Conservation (phyloP, 805 yeast genomes). For the Saccharomycopsis babjevae region DNA sequence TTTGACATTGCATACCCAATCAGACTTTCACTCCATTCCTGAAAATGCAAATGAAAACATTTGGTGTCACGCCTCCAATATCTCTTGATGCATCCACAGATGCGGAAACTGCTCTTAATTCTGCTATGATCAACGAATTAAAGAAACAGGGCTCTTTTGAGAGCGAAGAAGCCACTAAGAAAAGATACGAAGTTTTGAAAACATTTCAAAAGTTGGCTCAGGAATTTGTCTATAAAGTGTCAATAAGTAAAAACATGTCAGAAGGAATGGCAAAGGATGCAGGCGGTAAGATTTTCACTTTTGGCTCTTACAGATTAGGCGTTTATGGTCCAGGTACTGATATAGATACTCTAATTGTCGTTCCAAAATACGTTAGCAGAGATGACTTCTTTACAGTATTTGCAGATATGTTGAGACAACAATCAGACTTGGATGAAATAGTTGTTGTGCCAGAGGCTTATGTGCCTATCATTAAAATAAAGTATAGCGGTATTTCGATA, state of each 20-base stretch:
- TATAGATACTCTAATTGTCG: conserved; percentile 94
- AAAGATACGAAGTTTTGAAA: conserved; percentile 65
- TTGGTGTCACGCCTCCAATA: conserved; percentile 76
- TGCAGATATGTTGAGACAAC: conserved; percentile 51
- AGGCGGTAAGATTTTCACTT: conserved; percentile 95
- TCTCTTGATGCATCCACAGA: conserved; percentile 80
- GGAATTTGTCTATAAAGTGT: conserved; percentile 76
- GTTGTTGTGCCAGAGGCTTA: conserved; percentile 93
- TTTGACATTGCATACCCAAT: neutral
- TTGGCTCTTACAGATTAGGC: conserved; percentile 88
- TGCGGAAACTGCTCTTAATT: conserved; percentile 68
- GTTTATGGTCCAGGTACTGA: conserved; percentile 98
- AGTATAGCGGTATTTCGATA: conserved; percentile 83
- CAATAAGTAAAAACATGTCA: conserved; percentile 77
- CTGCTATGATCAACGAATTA: conserved; percentile 63
- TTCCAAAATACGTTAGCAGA: conserved; percentile 88
- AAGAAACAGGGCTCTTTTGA: conserved; percentile 84
- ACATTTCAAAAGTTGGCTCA: conserved; percentile 63
- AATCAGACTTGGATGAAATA: conserved; percentile 83
- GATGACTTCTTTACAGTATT: conserved; percentile 85
- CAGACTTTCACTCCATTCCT: neutral
- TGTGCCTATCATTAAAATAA: conserved; percentile 91
- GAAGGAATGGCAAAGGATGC: conserved; percentile 97
- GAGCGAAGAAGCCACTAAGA: conserved; percentile 70
- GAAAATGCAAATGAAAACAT: conserved; percentile 21